A percentile compares a stretch with the other conserved stretches of the same genome.
Conservation (phyloP, 495 filamentous ascomycete genomes). For the Thozetella sp. region DNA sequence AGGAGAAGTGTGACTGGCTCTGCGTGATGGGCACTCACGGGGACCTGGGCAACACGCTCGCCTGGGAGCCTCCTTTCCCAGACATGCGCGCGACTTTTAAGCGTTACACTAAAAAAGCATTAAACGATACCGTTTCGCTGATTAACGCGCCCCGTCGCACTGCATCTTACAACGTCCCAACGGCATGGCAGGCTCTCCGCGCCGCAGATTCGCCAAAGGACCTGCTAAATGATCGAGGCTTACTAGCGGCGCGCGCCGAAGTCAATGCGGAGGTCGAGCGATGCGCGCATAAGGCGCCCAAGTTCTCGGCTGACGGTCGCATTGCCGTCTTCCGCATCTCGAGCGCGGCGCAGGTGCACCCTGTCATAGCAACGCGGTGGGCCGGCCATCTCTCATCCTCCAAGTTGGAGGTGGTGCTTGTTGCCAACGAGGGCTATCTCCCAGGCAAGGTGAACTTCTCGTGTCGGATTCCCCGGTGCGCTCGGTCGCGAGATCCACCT, state of each 20-base stretch:
- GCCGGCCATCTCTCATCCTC: constrained; percentile 49
- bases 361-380: constrained; percentile 62
- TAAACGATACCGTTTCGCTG: constrained; percentile 56
- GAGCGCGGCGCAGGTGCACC: constrained; percentile 56
- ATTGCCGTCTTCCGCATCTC: constrained; percentile 59
- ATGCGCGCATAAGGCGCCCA: constrained; percentile 55
- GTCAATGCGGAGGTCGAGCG: constrained; percentile 55
- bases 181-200: constrained; percentile 56
- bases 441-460: constrained; percentile 60
- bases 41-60: constrained; percentile 58
- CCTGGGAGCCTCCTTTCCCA: constrained; percentile 61
- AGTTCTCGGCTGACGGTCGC: constrained; percentile 55
- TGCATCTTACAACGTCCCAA: constrained; percentile 49
- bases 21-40: constrained; percentile 60
- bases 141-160: constrained; percentile 62
- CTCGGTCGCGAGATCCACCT: constrained; percentile 39
- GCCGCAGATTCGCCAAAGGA: constrained; percentile 34
- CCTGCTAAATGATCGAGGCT: constrained; percentile 40
- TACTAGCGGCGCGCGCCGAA: constrained; percentile 48
- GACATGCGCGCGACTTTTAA: constrained; percentile 58
- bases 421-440: constrained; percentile 61
- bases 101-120: constrained; percentile 53
- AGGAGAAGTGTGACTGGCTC: constrained; percentile 48
- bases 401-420: constrained; percentile 55
- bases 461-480: constrained; percentile 52